Evolutionary conservation across 1,139 yeast species (phyloP).

Genomic region (Yamadazyma diddensiae): DNA sequence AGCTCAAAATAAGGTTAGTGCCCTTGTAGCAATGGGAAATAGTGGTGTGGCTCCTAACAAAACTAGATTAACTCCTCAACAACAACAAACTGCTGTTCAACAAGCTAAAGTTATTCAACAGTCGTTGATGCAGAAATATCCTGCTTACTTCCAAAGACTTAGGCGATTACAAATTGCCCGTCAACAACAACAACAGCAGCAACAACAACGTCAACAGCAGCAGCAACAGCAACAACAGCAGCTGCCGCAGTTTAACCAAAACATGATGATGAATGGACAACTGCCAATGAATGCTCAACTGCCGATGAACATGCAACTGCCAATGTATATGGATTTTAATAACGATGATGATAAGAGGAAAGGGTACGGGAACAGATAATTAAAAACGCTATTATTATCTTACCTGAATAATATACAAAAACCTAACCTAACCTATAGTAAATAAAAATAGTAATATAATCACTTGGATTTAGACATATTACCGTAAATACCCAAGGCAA

Average conservation of each 20-base stretch:
- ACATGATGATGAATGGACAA: conserved; percentile 5
- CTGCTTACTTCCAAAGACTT: conserved; percentile 43
- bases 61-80: conserved; percentile 41
- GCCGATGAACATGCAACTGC: conserved; percentile 11
- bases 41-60: conserved; percentile 46
- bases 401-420: conserved; percentile 1
- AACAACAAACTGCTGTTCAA: conserved; percentile 45
- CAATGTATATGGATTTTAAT: conserved; percentile 10
- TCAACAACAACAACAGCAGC: conserved; percentile 33
- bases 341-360: conserved; percentile 12
- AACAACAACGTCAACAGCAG: conserved; percentile 19
- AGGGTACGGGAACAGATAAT: conserved; percentile 1
- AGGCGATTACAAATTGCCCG: conserved; percentile 41
- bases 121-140: conserved; percentile 42
- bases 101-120: conserved; percentile 45
- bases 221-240: conserved; percentile 16
- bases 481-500: conserved; percentile 42
- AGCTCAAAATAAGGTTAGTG: conserved; percentile 39
- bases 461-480: conserved; percentile 7
- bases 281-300: conserved; percentile 10
- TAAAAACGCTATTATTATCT: neutral
- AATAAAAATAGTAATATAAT: neutral
- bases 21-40: conserved; percentile 45
- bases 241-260: conserved; percentile 4
- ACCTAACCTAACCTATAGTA: conserved; percentile 1